These are phyloP conservation scores for Orobanche coerulescens DNA, from an alignment of 257 asterid species.

Conservation along the genomic window DNA sequence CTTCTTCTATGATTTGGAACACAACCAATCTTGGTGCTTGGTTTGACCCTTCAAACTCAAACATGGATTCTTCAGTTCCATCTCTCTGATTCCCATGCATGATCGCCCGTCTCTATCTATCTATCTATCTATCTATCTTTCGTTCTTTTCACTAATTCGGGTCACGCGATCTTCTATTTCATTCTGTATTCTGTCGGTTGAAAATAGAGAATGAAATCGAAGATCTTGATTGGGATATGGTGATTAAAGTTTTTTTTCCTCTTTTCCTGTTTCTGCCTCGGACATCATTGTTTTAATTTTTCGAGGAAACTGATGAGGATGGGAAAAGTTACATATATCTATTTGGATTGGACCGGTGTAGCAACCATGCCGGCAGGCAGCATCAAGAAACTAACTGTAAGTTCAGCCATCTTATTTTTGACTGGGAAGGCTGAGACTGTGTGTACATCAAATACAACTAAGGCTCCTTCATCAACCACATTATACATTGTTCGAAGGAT, in stretches of 20 bases:
- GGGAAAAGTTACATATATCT: too few relatives aligned
- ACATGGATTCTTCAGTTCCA: slow-evolving; percentile 43
- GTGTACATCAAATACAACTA: too few relatives aligned
- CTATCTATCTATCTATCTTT: too few relatives aligned
- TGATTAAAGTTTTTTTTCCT: background rate
- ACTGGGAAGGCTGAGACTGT: slow-evolving; percentile 40
- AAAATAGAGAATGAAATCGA: slow-evolving; percentile 1
- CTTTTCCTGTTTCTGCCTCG: too few relatives aligned
- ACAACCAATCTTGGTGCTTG: slow-evolving; percentile 27
- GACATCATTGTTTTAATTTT: too few relatives aligned
- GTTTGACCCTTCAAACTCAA: slow-evolving; percentile 47
- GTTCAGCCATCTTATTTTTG: slow-evolving; percentile 33
- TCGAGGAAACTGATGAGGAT: too few relatives aligned
- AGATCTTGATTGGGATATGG: background rate
- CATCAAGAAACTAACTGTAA: too few relatives aligned
- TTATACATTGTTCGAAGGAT: slow-evolving; percentile 22
- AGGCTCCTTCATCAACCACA: slow-evolving; percentile 27
- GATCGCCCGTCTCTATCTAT: too few relatives aligned
- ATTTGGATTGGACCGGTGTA: slow-evolving; percentile 70
- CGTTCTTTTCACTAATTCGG: background rate
- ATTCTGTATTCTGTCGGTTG: background rate
- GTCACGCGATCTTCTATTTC: background rate
- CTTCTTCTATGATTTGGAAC: slow-evolving; percentile 39
- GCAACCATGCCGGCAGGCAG: slow-evolving; percentile 75
- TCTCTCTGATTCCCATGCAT: too few relatives aligned